phyloP scores from a whole-genome alignment of 2,329 filamentous ascomycete species.

The Uncinocarpus reesii region DNA sequence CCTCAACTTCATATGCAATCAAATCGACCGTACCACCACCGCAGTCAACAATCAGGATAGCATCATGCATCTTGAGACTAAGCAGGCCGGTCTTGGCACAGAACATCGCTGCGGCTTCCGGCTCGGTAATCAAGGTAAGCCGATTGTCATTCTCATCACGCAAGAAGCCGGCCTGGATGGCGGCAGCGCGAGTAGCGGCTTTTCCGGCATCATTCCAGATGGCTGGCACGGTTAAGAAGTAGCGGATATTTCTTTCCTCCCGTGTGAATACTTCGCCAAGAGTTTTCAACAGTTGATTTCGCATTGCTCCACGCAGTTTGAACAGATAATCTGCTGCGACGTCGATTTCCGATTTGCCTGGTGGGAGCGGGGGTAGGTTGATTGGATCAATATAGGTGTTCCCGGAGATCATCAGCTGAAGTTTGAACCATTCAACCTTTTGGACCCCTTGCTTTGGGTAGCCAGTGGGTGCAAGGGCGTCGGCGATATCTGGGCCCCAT shows the following conservation, averaged over 20 bases:
- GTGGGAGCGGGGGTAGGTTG: conserved; percentile 91
- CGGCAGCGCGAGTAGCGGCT: conserved; percentile 86
- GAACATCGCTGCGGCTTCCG: conserved; percentile 93
- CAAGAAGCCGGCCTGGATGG: conserved; percentile 92
- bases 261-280: conserved; percentile 94
- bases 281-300: conserved; percentile 88
- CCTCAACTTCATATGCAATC: conserved; percentile 97
- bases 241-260: conserved; percentile 94
- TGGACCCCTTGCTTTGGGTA: conserved; percentile 97
- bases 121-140: conserved; percentile 86
- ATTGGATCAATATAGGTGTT: conserved; percentile 99
- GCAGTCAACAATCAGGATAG: conserved; percentile 96
- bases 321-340: conserved; percentile 99
- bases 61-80: conserved; percentile 95
- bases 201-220: conserved; percentile 99
- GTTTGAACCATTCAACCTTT: conserved; percentile 99
- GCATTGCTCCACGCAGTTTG: conserved; percentile 94
- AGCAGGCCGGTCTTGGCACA: conserved; percentile 93
- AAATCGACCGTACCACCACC: conserved; percentile 97
- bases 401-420: conserved; percentile 95
- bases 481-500: conserved; percentile 96
- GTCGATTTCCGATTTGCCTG: conserved; percentile 97
- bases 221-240: conserved; percentile 96
- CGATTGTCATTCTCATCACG: conserved; percentile 97
- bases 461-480: conserved; percentile 88